Base-by-base conservation (phyloP, 2,329 filamentous ascomycete genomes). In the Pyrenochaeta sp. region DNA sequence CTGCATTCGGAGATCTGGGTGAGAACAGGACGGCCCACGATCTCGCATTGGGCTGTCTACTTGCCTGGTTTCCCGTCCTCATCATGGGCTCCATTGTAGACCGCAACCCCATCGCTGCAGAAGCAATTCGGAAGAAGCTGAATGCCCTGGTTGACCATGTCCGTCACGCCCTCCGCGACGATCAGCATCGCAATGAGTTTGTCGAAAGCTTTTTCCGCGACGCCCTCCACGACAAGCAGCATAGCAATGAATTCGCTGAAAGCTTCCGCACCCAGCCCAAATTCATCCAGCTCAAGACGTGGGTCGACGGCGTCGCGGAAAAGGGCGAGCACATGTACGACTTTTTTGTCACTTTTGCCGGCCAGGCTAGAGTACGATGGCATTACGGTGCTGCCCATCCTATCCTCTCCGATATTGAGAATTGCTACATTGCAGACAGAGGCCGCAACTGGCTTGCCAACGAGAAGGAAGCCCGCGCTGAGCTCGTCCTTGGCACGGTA, bases 51-150 rank as follows among this genome's bases (percentile, higher is more conserved):
- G 80, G 80, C 2, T 62, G 79, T 30, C 48, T 81, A 4, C 67
- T 81, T 3, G 72, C 75, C 4, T 82, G 79, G 80, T 69, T 82
- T 2, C 79, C 79, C 0, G 66, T 81, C 7, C 58, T 82, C 6
- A 77, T 81, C 30, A 64, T 79, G 32, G 72, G 75, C 33, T 75
- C 73, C 1, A 80, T 81, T 20, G 72, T 81, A 2, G 80, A 82
- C 51, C 73, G 79, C 14, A 82, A 81, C 46, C 79, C 77, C 1
- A 73, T 77, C 1, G 75, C 78, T 3, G 64, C 77, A 4, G 75
- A 78, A 29, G 68, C 75, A 14, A 76, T 79, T 11, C 66, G 71
- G 2, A 61, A 63, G 18, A 76, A 76, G 45, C 58, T 79, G 2
- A 80, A 79, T 54, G 61, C 67, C 2, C 53, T 79, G 9, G 63